Base-by-base conservation (phyloP, 441 rosid species). In the Euphorbia celastroides region DNA sequence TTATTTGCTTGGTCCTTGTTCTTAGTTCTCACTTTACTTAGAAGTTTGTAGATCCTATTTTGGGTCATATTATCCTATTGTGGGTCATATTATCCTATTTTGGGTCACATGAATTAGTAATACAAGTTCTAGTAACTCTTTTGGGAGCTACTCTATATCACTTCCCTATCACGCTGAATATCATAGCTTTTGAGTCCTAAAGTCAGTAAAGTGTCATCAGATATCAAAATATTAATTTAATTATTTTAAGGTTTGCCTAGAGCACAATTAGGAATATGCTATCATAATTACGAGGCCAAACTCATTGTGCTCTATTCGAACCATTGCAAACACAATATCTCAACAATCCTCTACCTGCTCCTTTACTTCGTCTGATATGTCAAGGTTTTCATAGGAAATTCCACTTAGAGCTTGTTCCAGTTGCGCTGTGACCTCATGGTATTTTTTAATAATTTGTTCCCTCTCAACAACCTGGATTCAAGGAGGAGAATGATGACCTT, bases 331-430 rank as follows among this genome's bases (percentile, higher is more conserved):
- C 36, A 62, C 2, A 34, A 27, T n/a, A 38, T 23, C 5, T 63
- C 11, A 30, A 30, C 30, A 28, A 70, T 72, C 25, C 60, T 59
- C 14, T 77, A 93, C 98, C 97, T 90, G 97, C 67, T 93, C 98
- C 71, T 86, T 93, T 64, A 93, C 94, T 87, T 93, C 98, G 74
- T 88, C 97, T 4, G 96, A 88, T 69, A 93, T 88, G 65, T 88
- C 96, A 20, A 93, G 94, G 57, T 77, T 79, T 65, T 87, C 91
- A 66, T 57, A 83, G 32, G 90, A 77, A 72, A 90, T 83, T 77
- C 74, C 78, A 71, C 90, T 81, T 65, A 93, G 78, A 60, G 91
- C 86, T 78, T 83, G 90, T 73, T 90, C 97, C 75, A 93, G 59
- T 75, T 67, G 81, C 6, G 77, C 77, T 14, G 94, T 90, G 74